phyloP scores from a whole-genome alignment of 345 rosid species.

The Turritis glabra region DNA sequence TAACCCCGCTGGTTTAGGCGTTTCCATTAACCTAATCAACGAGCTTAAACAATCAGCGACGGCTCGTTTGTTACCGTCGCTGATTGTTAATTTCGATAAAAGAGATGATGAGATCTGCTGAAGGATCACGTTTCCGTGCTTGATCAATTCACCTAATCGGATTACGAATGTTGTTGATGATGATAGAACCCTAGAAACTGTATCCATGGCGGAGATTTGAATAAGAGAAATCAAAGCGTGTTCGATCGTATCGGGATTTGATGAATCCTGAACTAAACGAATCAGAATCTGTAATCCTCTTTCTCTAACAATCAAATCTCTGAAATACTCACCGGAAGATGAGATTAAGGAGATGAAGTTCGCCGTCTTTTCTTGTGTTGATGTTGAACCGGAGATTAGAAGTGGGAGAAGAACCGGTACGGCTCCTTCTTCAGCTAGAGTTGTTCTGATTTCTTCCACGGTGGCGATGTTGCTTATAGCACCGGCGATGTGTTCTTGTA shows the following conservation, averaged over 20 bases:
- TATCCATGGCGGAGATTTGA: constrained; percentile 46
- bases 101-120: constrained; percentile 64
- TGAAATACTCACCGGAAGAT: constrained; percentile 62
- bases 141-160: constrained; percentile 60
- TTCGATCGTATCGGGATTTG: constrained; percentile 52
- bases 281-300: constrained; percentile 61
- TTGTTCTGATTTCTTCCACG: constrained; percentile 56
- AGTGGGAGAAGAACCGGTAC: constrained; percentile 58
- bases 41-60: constrained; percentile 55
- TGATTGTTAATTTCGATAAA: constrained; percentile 47
- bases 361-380: constrained; percentile 56
- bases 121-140: constrained; percentile 48
- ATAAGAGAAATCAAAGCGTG: constrained; percentile 51
- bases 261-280: constrained; percentile 46
- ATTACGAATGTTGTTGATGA: constrained; percentile 61
- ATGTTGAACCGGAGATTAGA: constrained; percentile 42
- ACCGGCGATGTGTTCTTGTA: constrained; percentile 57
- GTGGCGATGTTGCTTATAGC: constrained; percentile 62
- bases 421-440: constrained; percentile 73
- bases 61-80: constrained; percentile 80
- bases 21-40: constrained; percentile 64
- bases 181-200: constrained; percentile 44
- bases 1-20: constrained; percentile 71
- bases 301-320: constrained; percentile 58
- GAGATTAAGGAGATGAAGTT: constrained; percentile 56